Evolutionary conservation across 257 asterid species (phyloP), one percentile per base, ranked within the genome.

Genomic region (Forsythia suspensa): DNA sequence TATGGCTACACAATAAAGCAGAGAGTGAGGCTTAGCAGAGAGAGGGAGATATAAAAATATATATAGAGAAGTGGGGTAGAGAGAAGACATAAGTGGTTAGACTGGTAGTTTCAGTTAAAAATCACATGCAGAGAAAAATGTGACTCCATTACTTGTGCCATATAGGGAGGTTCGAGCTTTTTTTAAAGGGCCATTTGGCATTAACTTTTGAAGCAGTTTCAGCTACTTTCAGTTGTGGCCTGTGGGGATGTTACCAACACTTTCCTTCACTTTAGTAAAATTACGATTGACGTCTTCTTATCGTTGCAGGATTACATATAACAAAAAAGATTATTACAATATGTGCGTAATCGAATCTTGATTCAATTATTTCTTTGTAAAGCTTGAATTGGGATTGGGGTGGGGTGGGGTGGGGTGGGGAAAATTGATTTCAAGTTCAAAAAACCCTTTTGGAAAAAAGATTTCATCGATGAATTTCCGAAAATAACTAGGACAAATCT

Each of bases 1-100:
- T 90, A 90, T 89, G 10, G 2, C 15, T 5, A 3, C 55, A 11
- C 16, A 40, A 34, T 16, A 3, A 34, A 12, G 63, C 63, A 0
- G 5, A 8, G 34, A 59, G 36, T 59, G 67, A 20, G 34, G 36
- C 34, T 20, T 20, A 7, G 39, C 18, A 18, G 29, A 29, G 34
- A 29, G 34, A 29, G 34, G 2, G 34, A 29, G 24, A 15, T 4
- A 38, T 21, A 55, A 9, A 10, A 38, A 42, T 10, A 55, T 42
- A 66, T 43, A 67, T 80, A 68, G 24, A 24, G 5, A 61, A 20
- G 5, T 21, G 38, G 74, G 6, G 48, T 43, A 9, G 39, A 2
- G 16, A 8, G 5, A 61, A 20, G 5, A 61, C 6, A 24, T 8
- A 15, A 61, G 69, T 7, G 5, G 24, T 24, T 24, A 24, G 24